Evolutionary conservation across 148 eudicot genomes (phyloP).

Genomic region (Spergularia bocconei): DNA sequence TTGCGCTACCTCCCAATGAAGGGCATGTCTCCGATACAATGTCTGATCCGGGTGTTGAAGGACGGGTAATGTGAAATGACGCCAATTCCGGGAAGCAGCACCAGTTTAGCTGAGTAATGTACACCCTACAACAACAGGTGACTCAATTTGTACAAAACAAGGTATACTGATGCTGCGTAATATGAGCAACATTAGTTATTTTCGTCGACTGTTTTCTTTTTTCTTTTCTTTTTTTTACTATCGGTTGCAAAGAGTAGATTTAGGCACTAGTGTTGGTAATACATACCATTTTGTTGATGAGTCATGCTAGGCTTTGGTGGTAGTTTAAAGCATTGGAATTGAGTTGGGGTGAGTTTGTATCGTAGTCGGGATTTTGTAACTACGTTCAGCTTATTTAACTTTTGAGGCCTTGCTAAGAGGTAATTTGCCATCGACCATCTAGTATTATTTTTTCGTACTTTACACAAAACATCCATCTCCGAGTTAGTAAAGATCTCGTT

Average conservation of each 20-base stretch:
- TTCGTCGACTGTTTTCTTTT: slow-evolving; percentile 11
- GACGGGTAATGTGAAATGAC: slow-evolving; percentile 26
- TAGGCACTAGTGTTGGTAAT: slow-evolving; percentile 34
- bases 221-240: neutral
- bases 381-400: slow-evolving; percentile 9
- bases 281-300: slow-evolving; percentile 22
- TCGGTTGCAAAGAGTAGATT: slow-evolving; percentile 28
- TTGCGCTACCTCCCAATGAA: slow-evolving; percentile 43
- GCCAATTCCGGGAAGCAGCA: slow-evolving; percentile 15
- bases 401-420: neutral
- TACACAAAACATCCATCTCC: too few species aligned
- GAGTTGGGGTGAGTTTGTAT: slow-evolving; percentile 32
- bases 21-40: slow-evolving; percentile 36
- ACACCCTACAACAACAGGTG: slow-evolving; percentile 21
- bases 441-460: too few species aligned
- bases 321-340: slow-evolving; percentile 33
- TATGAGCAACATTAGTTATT: slow-evolving; percentile 4
- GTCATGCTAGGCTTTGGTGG: slow-evolving; percentile 33
- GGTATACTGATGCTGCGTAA: slow-evolving; percentile 28
- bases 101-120: slow-evolving; percentile 25
- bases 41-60: slow-evolving; percentile 54
- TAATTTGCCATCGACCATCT: neutral
- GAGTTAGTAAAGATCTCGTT: too few species aligned
- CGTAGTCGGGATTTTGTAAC: slow-evolving; percentile 38
- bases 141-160: slow-evolving; percentile 27